These are phyloP conservation scores for Exophiala sp. DNA, from an alignment of 2,329 filamentous ascomycete species.

Conservation along the genomic window DNA sequence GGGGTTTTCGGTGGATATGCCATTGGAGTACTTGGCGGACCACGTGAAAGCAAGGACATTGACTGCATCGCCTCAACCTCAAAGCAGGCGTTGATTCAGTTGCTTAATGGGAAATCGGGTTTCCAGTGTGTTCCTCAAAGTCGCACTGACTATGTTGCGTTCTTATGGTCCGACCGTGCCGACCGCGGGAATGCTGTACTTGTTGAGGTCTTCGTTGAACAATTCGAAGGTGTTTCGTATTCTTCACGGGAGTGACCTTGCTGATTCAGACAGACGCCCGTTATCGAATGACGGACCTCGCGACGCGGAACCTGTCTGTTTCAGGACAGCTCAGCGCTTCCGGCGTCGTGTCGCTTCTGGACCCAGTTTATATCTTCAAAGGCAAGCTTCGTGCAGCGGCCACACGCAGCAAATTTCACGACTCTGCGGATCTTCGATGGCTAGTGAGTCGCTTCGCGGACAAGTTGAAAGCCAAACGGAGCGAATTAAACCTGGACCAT, in stretches of 20 bases:
- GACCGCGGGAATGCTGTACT: not conserved
- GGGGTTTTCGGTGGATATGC: not conserved
- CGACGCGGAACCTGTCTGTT: not conserved
- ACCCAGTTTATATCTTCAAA: not conserved
- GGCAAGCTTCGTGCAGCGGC: not conserved
- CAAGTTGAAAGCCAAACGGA: not conserved
- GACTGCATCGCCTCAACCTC: not conserved
- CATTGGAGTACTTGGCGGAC: not conserved
- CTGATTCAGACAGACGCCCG: not conserved
- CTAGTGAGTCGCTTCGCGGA: not conserved
- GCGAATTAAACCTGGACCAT: not conserved
- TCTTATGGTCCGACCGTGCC: not conserved
- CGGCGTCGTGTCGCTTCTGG: not conserved
- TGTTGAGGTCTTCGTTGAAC: not conserved
- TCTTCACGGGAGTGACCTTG: not conserved
- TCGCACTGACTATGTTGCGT: not conserved
- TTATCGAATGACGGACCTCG: not conserved
- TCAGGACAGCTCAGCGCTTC: not conserved
- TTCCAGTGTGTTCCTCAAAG: not conserved
- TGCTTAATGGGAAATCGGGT: not conserved
- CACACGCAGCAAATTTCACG: not conserved
- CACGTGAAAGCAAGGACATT: not conserved
- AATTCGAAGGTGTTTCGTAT: not conserved
- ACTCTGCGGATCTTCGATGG: conserved; percentile 2
- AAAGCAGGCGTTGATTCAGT: not conserved